Evolutionary conservation across 2,329 filamentous ascomycete genomes (phyloP), one percentile per base, ranked within the genome.

Genomic region (Talaromyces albobiverticillius): DNA sequence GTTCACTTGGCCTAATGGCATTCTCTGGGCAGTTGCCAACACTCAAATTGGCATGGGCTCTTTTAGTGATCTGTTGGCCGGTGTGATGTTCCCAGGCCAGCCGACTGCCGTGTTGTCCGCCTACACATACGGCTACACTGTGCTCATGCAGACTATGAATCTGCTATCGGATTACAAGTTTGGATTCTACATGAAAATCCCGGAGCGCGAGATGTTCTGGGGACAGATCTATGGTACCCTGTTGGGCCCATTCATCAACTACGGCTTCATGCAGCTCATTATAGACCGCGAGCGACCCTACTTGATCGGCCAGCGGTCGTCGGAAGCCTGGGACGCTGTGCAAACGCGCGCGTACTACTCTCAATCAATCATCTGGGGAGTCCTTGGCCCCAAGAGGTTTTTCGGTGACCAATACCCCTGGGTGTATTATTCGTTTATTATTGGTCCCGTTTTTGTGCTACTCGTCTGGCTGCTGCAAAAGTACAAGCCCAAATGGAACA

Each of bases 191-290:
- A 48, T 48, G 46, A 48, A 48, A 22, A 48, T 48, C 7, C 46
- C 46, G 8, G 46, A 48, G 29, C 46, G 46, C 18, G 46, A 48
- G 46, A 48, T 48, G 46, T 48, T 48, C 46, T 48, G 46, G 46
- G 46, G 46, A 31, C 46, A 48, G 46, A 8, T 31, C 26, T 48
- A 32, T 26, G 46, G 46, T 16, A 48, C 26, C 13, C 10, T 48
- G 23, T 14, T 48, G 13, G 46, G 46, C 13, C 46, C 46, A 18
- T 48, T 48, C 31, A 32, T 48, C 46, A 48, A 48, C 26, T 48
- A 29, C 29, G 46, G 46, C 25, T 29, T 48, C 23, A 48, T 48
- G 46, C 25, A 32, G 16, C 31, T 48, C 7, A 36, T 34, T 32
- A 13, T 48, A 14, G 29, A 48, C 26, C 23, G 20, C 16, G 46